Evolutionary conservation across 805 yeast genomes (phyloP), one percentile per base, ranked within the genome.

Genomic region (Jamesozyma lodderae): DNA sequence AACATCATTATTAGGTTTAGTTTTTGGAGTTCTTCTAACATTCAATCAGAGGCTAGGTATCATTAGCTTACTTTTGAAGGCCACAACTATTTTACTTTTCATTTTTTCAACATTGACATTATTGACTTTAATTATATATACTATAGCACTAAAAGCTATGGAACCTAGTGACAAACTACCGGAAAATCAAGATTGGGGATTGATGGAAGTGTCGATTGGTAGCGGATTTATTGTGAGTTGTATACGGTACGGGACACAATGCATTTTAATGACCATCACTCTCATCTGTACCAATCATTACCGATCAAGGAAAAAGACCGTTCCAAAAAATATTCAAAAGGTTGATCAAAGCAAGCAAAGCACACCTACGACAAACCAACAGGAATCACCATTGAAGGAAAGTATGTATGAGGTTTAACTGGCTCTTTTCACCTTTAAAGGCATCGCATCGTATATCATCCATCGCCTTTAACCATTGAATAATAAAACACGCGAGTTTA

Each of bases 161-260:
- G 51, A 46, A 23, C 49, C 49, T 1, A 31, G 41, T 11, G 28
- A 31, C 9, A 43, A 39, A 4, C 14, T 23, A 13, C 19, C 21
- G 7, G 33, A 36, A 24, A 31, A 20, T 17, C 1, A 25, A 27
- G 25, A 40, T 40, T 48, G 52, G 52, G 55, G 51, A 23, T 33
- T 51, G n/a, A 22, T 53, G 11, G 36, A 42, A 30, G 41, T 51
- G 0, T 35, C 35, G 10, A 25, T 47, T 13, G 56, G 55, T 4
- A 37, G 45, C 18, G 58, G 55, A 6, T 53, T 48, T 30, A 38
- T 50, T 5, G 27, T 52, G 18, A 37, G 47, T 18, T 41, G 45
- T 32, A 38, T 45, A 17, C 41, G 55, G 19, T 47, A 42, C 27
- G 38, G 34, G 6, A 15, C 46, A 6, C 55, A 51, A 23, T 26